Conservation (phyloP, 805 yeast genomes). For the Saturnispora zaruensis region DNA sequence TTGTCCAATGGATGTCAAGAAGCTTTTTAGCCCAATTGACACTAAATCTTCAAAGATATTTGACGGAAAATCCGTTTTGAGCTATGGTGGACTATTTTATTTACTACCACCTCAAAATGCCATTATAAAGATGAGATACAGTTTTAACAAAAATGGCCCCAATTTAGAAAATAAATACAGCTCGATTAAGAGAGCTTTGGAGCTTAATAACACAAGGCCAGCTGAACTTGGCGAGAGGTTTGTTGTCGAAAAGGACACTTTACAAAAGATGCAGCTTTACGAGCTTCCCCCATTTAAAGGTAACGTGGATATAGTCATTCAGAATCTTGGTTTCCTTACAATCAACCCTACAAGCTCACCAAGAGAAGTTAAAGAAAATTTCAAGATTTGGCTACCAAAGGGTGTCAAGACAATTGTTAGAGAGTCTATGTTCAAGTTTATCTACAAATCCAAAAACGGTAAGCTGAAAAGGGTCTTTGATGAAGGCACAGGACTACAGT, state of each 20-base stretch:
- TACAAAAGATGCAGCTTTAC: slow-evolving; percentile 32
- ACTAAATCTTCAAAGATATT: slow-evolving; percentile 12
- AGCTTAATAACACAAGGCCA: slow-evolving; percentile 20
- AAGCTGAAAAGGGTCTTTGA: slow-evolving; percentile 14
- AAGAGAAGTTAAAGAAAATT: slow-evolving; percentile 23
- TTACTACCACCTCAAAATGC: slow-evolving; percentile 45
- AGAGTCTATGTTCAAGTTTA: slow-evolving; percentile 23
- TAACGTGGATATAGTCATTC: slow-evolving; percentile 53
- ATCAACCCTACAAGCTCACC: slow-evolving; percentile 48
- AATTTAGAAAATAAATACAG: slow-evolving; percentile 32
- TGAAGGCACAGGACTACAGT: slow-evolving; percentile 15
- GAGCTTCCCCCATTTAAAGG: slow-evolving; percentile 68
- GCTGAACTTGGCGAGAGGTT: slow-evolving; percentile 21
- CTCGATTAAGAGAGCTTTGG: slow-evolving; percentile 27
- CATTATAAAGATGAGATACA: slow-evolving; percentile 36
- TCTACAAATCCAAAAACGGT: slow-evolving; percentile 19
- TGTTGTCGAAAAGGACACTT: slow-evolving; percentile 20
- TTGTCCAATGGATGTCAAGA: slow-evolving; percentile 3
- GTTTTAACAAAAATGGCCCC: slow-evolving; percentile 31
- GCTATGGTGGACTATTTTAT: slow-evolving; percentile 56
- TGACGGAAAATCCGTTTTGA: slow-evolving; percentile 22
- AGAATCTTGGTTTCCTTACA: slow-evolving; percentile 55
- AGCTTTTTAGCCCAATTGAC: neutral
- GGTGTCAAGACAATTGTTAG: slow-evolving; percentile 48
- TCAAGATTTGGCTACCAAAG: slow-evolving; percentile 46